These are phyloP conservation scores for Colletotrichum sp. DNA, from an alignment of 2,329 filamentous ascomycete species.

Conservation along the genomic window DNA sequence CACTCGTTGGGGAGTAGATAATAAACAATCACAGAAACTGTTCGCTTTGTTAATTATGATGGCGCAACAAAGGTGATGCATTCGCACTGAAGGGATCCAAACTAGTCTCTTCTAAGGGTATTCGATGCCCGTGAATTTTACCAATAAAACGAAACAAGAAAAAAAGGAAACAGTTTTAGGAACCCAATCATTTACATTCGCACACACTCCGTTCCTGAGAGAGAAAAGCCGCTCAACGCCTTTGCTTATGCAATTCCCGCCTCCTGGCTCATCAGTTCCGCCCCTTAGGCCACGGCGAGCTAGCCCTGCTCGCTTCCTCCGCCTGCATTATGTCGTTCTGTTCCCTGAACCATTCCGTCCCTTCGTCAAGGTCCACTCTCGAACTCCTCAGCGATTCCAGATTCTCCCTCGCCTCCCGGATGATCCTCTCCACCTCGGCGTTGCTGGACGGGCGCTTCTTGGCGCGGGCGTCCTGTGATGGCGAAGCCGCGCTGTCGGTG, in stretches of 20 bases:
- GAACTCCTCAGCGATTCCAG: conserved; percentile 42
- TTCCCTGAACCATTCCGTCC: conserved; percentile 49
- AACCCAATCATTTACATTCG: background rate
- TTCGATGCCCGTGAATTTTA: conserved; percentile 2
- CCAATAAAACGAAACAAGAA: conserved; percentile 8
- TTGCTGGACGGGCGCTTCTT: conserved; percentile 34
- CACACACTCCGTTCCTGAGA: background rate
- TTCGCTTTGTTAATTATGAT: too few relatives aligned
- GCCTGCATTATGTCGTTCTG: conserved; percentile 49
- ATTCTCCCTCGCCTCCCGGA: conserved; percentile 44
- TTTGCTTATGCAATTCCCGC: conserved; percentile 11
- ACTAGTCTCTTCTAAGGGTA: conserved; percentile 13
- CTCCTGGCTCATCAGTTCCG: background rate
- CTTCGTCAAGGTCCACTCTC: conserved; percentile 51
- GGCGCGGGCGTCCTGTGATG: conserved; percentile 18
- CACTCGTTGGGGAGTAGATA: too few relatives aligned
- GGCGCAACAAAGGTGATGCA: too few relatives aligned
- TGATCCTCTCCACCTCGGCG: conserved; percentile 38
- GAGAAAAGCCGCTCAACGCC: conserved; percentile 8
- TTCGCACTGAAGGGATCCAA: conserved; percentile 7
- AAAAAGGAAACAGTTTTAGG: conserved; percentile 6
- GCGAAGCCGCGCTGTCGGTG: background rate
- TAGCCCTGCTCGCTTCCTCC: conserved; percentile 38
- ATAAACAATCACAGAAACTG: too few relatives aligned
- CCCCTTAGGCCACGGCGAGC: conserved; percentile 37